phyloP scores from a whole-genome alignment of 192 early-diverging fungal species.

The Podila verticillata region DNA sequence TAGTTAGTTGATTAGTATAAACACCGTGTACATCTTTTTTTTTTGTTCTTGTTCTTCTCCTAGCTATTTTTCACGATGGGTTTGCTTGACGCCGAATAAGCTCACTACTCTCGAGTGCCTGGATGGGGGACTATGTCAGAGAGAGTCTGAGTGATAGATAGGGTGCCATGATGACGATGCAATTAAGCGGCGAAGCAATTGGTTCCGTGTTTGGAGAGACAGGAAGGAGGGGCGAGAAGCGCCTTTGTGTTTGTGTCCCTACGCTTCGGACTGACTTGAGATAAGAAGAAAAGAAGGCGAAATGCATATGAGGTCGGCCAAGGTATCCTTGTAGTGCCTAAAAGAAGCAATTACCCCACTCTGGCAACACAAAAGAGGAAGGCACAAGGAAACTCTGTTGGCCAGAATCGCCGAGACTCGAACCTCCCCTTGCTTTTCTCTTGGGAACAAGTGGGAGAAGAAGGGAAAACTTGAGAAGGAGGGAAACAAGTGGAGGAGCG shows the following conservation, averaged over 20 bases:
- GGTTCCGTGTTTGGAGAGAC: too few species aligned
- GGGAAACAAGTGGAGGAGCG: too few species aligned
- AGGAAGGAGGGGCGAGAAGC: too few species aligned
- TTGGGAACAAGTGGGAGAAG: too few species aligned
- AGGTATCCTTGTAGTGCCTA: background rate
- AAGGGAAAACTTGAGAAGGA: too few species aligned
- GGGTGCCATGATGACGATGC: too few species aligned
- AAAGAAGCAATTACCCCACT: conserved; percentile 1
- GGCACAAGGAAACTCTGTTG: background rate
- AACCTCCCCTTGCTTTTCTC: background rate
- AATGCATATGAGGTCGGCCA: background rate
- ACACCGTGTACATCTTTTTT: background rate
- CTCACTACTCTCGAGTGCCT: too few species aligned
- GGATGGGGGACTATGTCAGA: too few species aligned
- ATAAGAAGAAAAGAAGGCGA: background rate
- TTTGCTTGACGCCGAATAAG: too few species aligned
- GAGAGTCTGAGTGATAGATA: too few species aligned
- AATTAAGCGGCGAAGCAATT: too few species aligned
- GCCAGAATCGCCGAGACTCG: conserved; percentile 1
- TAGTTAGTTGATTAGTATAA: background rate
- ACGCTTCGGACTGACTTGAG: background rate
- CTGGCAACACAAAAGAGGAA: conserved; percentile 1
- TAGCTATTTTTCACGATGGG: too few species aligned
- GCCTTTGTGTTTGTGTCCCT: background rate
- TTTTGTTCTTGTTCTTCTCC: background rate